A percentile compares a stretch with the other conserved stretches of the same genome.
phyloP scores from a whole-genome alignment of 441 rosid genomes.

The Isatis lusitanica region DNA sequence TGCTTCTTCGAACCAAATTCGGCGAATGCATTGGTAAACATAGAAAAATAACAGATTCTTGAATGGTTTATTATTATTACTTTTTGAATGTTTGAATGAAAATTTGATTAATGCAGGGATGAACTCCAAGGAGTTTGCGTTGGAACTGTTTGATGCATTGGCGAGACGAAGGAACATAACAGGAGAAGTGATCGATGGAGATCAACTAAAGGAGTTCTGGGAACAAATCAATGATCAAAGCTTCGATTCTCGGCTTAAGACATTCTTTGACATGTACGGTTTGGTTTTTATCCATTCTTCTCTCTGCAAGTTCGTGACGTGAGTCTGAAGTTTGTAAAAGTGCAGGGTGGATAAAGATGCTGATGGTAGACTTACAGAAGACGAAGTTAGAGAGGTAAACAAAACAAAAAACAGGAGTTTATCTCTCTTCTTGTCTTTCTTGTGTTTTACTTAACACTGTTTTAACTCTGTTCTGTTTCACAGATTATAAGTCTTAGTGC shows the following conservation, averaged over 20 bases:
- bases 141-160: constrained; percentile 51
- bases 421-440: background rate
- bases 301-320: background rate
- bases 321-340: background rate
- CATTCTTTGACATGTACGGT: constrained; percentile 60
- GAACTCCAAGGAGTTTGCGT: constrained; percentile 58
- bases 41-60: no score
- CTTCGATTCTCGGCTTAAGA: constrained; percentile 56
- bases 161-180: constrained; percentile 46
- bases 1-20: constrained; percentile 39
- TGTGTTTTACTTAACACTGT: background rate
- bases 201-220: constrained; percentile 52
- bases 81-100: background rate
- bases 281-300: background rate
- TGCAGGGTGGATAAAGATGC: constrained; percentile 72
- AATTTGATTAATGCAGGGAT: constrained; percentile 37
- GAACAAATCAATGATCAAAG: constrained; percentile 57
- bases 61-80: no score
- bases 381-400: constrained; percentile 58
- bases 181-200: constrained; percentile 46
- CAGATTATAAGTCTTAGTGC: constrained; percentile 59
- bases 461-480: background rate
- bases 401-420: background rate
- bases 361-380: constrained; percentile 59
- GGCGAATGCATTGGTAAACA: constrained; percentile 52